These are phyloP conservation scores for Berberis thunbergii DNA, from an alignment of 164 flowering plant genomes.

Conservation along the genomic window DNA sequence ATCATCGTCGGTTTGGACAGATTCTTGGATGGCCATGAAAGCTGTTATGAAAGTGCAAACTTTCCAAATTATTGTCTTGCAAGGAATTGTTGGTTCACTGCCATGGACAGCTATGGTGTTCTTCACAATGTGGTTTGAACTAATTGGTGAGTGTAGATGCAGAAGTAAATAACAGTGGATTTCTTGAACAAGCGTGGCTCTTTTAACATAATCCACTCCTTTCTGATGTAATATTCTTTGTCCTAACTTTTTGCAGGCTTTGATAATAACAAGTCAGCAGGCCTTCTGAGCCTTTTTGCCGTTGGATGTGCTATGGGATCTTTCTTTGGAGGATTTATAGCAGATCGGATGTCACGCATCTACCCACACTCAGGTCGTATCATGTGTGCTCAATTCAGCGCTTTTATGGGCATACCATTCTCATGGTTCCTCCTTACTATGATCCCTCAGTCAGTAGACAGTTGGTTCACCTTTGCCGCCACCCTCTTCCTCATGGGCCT, in stretches of 20 bases:
- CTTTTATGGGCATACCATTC: conserved; percentile 94
- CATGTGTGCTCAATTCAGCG: conserved; percentile 97
- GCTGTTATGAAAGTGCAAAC: too few species aligned
- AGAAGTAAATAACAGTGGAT: too few species aligned
- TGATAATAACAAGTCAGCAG: conserved; percentile 66
- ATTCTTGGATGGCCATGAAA: too few species aligned
- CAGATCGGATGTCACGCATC: conserved; percentile 49
- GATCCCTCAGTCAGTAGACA: conserved; percentile 62
- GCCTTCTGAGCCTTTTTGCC: conserved; percentile 72
- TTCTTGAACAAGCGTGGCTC: too few species aligned
- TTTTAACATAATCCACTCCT: too few species aligned
- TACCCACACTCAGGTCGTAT: conserved; percentile 78
- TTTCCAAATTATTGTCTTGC: too few species aligned
- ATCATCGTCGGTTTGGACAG: too few species aligned
- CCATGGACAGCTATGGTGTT: too few species aligned
- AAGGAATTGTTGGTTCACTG: too few species aligned
- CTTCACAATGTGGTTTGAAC: too few species aligned
- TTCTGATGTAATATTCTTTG: too few species aligned
- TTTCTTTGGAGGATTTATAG: conserved; percentile 73
- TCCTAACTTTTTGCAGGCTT: conserved; percentile 46
- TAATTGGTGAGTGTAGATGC: too few species aligned
- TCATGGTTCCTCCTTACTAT: conserved; percentile 61
- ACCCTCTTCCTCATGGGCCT: conserved; percentile 85
- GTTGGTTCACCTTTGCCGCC: conserved; percentile 44
- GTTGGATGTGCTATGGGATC: conserved; percentile 75